Evolutionary conservation across 148 eudicot genomes (phyloP).

Genomic region (Chenopodium berlandieri): DNA sequence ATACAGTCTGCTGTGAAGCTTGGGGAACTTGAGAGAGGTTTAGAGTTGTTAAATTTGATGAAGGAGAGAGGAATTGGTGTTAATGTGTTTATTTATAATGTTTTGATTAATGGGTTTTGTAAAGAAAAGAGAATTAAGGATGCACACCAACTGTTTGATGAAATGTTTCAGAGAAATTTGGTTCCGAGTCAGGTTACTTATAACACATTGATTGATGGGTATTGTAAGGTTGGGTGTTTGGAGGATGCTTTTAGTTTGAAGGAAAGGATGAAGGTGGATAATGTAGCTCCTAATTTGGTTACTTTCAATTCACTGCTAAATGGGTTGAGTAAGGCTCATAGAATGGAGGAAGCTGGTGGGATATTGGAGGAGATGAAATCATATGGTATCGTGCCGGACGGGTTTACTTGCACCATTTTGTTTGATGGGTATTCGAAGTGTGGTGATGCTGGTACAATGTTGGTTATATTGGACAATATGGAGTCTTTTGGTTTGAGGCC

Average conservation of each 20-base stretch:
- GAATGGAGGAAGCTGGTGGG: conserved; percentile 52
- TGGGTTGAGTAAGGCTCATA: conserved; percentile 57
- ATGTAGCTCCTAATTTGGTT: conserved; percentile 47
- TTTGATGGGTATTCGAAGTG: conserved; percentile 62
- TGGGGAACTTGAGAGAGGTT: conserved; percentile 55
- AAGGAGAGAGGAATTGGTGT: conserved; percentile 33
- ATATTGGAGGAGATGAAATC: conserved; percentile 63
- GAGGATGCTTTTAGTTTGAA: conserved; percentile 58
- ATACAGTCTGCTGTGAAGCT: conserved; percentile 64
- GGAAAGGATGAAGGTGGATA: conserved; percentile 57
- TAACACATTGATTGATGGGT: conserved; percentile 83
- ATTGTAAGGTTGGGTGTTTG: conserved; percentile 64
- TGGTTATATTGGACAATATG: conserved; percentile 48
- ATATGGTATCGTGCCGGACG: conserved; percentile 65
- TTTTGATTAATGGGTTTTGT: conserved; percentile 76
- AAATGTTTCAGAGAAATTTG: conserved; percentile 54
- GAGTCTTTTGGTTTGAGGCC: conserved; percentile 52
- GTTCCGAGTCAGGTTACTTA: conserved; percentile 52
- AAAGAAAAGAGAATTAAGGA: conserved; percentile 56
- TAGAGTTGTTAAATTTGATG: conserved; percentile 50
- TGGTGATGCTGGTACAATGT: conserved; percentile 42
- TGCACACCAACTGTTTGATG: conserved; percentile 64
- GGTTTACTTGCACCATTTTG: conserved; percentile 60
- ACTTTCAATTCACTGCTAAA: conserved; percentile 73
- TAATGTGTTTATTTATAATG: conserved; percentile 72